Conservation (phyloP, 2,329 filamentous ascomycete species). For the Alternaria brassicae region DNA sequence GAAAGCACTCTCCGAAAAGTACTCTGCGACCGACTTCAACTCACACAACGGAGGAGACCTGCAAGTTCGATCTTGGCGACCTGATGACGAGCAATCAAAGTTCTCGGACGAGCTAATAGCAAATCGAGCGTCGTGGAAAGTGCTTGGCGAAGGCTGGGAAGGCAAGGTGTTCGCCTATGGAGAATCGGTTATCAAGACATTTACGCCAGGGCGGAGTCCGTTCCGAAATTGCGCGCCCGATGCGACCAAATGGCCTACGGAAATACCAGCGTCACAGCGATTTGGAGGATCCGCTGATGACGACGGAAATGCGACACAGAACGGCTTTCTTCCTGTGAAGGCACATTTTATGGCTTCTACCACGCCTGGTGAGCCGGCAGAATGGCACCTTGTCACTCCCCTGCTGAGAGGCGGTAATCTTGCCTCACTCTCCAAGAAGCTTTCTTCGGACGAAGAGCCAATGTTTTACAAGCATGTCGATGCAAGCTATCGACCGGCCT, state of each 20-base stretch:
- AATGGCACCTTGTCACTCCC: conserved; percentile 33
- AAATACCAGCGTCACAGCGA: conserved; percentile 35
- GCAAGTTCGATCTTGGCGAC: not conserved
- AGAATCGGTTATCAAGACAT: conserved; percentile 38
- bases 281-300: conserved; percentile 20
- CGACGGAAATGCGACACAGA: not conserved
- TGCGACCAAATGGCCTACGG: conserved; percentile 31
- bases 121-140: conserved; percentile 27
- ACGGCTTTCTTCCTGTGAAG: conserved; percentile 28
- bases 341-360: conserved; percentile 24
- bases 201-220: conserved; percentile 31
- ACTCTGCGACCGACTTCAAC: conserved; percentile 26
- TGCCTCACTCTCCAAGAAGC: conserved; percentile 15
- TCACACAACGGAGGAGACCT: not conserved
- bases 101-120: conserved; percentile 29
- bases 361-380: conserved; percentile 13
- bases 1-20: conserved; percentile 30
- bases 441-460: not conserved
- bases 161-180: conserved; percentile 32
- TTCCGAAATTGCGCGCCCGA: conserved; percentile 35
- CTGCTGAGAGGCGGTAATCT: conserved; percentile 25
- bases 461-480: conserved; percentile 30
- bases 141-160: conserved; percentile 34
- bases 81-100: conserved; percentile 14
- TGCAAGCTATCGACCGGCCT: conserved; percentile 34